phyloP scores from a whole-genome alignment of 2,329 filamentous ascomycete genomes.

The Curvularia sp. region DNA sequence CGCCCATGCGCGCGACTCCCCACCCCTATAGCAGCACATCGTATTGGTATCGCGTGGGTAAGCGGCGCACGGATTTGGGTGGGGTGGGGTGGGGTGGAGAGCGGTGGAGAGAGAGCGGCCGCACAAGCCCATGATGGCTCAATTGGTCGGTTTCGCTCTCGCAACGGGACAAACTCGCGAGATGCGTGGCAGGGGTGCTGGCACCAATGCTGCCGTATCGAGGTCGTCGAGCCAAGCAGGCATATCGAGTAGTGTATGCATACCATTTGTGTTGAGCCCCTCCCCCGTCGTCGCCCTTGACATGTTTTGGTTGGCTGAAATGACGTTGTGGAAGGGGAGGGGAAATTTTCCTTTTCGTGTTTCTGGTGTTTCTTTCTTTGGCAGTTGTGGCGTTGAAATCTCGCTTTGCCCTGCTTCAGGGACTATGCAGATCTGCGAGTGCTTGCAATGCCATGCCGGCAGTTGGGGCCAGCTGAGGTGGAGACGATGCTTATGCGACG shows the following conservation, averaged over 20 bases:
- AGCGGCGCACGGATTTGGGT: background rate
- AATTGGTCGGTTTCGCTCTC: background rate
- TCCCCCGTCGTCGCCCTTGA: background rate
- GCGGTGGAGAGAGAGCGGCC: background rate
- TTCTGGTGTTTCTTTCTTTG: background rate
- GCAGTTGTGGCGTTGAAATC: background rate
- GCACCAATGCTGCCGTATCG: background rate
- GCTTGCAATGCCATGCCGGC: background rate
- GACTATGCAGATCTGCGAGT: background rate
- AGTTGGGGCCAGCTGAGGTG: background rate
- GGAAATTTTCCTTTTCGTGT: background rate
- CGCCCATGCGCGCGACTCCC: background rate
- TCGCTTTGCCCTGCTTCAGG: background rate
- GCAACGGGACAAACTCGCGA: background rate
- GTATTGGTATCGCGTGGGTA: background rate
- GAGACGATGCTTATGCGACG: background rate
- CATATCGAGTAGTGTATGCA: background rate
- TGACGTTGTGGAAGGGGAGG: background rate
- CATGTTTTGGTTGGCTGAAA: background rate
- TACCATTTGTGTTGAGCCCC: background rate
- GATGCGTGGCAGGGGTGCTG: background rate
- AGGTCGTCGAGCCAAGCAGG: no score
- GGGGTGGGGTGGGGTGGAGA: background rate
- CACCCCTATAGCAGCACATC: background rate
- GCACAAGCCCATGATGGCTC: background rate